Evolutionary conservation across 2,329 filamentous ascomycete species (phyloP), one percentile per base, ranked within the genome.

Genomic region (Aspergillus sp.): DNA sequence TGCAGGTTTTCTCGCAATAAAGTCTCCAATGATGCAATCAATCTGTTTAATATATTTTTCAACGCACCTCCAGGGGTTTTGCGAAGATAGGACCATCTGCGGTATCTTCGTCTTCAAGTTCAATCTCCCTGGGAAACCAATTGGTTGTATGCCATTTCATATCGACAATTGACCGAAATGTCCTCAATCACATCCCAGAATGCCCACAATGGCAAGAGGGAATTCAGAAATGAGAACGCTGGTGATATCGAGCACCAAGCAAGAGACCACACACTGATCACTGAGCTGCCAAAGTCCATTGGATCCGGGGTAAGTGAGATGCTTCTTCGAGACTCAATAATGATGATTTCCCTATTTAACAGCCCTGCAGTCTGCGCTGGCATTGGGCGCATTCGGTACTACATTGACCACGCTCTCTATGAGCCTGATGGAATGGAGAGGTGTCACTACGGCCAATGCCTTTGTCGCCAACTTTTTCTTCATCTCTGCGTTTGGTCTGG

Each of bases 401-500:
- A 79, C 77, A 0, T 54, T 80, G 10, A 78, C 74, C 0, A 78
- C 76, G 0, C 60, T 80, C 1, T 77, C 75, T 0, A 60, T 78
- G 1, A 70, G 70, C n/a, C 57, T 79, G 42, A 79, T 79, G 75
- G 76, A 76, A 55, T 79, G 69, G 64, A 66, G 77, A 34, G 74
- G 73, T 6, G 69, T 80, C 0, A 71, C 68, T 0, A 72, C 66
- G 2, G 70, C 67, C 1, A 79, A 77, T 45, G 73, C 75, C 2
- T 79, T 73, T 52, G 69, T 80, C 33, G 76, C 68, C 3, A 76
- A 79, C 50, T 76, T 79, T 62, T 78, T 77, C 62, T 77, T 77
- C 49, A 62, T 71, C 3, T 68, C 68, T 3, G 74, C 71, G 0
- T 68, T 79, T 43, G 76, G 75, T 0, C 67, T 80, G 50, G 64